Evolutionary conservation across 75 land plant species (phyloP).

Genomic region (Pinus albicaulis): DNA sequence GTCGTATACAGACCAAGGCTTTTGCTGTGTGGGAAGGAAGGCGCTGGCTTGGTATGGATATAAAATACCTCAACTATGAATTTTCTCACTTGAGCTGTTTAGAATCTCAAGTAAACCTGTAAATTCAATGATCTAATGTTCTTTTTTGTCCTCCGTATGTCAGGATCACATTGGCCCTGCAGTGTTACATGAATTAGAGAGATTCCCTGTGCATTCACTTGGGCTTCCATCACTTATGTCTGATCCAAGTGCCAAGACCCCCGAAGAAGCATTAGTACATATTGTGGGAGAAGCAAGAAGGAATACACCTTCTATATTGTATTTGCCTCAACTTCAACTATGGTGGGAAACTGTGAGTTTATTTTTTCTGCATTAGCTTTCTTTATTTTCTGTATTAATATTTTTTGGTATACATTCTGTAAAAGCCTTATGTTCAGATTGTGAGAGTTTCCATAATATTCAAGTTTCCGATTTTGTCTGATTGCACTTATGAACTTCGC

Average conservation of each 20-base stretch:
- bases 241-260: conserved; percentile 95
- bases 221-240: conserved; percentile 93
- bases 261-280: conserved; percentile 96
- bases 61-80: background rate
- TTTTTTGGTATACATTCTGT: background rate
- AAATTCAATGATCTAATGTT: background rate
- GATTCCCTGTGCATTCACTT: conserved; percentile 95
- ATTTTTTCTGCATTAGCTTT: background rate
- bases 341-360: conserved; percentile 99
- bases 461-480: conserved; percentile 5
- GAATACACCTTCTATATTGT: conserved; percentile 82
- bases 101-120: background rate
- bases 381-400: background rate
- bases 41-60: conserved; percentile 70
- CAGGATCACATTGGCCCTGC: conserved; percentile 99
- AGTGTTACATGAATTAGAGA: conserved; percentile 92
- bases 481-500: conserved; percentile 6
- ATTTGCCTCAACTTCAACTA: conserved; percentile 84
- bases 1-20: conserved; percentile 81
- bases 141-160: conserved; percentile 24
- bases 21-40: conserved; percentile 80
- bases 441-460: background rate
- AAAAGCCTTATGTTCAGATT: background rate
- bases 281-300: conserved; percentile 96
- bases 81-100: background rate